Evolutionary conservation across 441 rosid genomes (phyloP).

Genomic region (Codiaeum variegatum): DNA sequence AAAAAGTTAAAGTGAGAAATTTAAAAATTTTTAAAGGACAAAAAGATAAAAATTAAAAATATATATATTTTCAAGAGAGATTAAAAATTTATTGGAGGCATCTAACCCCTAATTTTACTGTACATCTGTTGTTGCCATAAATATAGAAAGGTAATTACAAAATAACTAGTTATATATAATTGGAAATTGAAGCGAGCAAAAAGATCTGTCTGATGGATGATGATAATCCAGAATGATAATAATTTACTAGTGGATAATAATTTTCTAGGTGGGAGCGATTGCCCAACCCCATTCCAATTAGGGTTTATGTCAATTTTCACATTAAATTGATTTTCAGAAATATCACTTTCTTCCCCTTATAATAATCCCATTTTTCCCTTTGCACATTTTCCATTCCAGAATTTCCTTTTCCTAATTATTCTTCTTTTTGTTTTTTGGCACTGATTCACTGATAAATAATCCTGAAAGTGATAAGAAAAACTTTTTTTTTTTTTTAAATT

Average conservation of each 20-base stretch:
- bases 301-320: constrained; percentile 1
- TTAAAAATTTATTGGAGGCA: too few species aligned
- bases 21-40: too few species aligned
- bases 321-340: constrained; percentile 4
- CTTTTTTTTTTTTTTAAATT: too few species aligned
- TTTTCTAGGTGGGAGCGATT: not conserved
- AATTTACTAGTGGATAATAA: not conserved
- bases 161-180: not conserved
- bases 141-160: not conserved
- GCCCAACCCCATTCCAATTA: not conserved
- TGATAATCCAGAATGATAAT: not conserved
- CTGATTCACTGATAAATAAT: not conserved
- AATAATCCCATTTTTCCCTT: not conserved
- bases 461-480: not conserved
- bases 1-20: too few species aligned
- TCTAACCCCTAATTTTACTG: too few species aligned
- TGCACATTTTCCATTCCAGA: not conserved
- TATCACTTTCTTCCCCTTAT: not conserved
- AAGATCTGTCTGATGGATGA: not conserved
- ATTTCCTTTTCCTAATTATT: not conserved
- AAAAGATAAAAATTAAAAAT: too few species aligned
- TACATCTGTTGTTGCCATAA: too few species aligned
- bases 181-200: not conserved
- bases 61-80: too few species aligned
- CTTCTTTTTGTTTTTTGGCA: not conserved